Base-by-base conservation (phyloP, 2,329 filamentous ascomycete genomes). In the Fusarium sp. region DNA sequence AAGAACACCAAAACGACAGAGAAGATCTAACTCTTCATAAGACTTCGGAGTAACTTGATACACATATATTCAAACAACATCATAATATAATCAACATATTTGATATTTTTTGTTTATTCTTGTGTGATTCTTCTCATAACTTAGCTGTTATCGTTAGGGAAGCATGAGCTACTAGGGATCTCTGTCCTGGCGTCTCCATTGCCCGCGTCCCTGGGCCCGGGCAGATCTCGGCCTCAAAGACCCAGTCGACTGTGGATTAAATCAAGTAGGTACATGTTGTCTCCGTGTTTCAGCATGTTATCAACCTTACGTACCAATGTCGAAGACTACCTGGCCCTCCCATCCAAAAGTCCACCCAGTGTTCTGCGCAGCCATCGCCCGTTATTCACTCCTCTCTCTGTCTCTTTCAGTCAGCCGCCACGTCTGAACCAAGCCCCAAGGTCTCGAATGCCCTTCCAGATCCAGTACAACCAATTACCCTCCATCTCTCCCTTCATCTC, bases 401-500 rank as follows among this genome's bases (percentile, higher is more conserved):
- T 2, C 17, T 14, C 11, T 4, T 51, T 12, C 17, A n/a, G 27
- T 51, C 27, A 31, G 4, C 10, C 6, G 6, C 17, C 17, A 31
- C 27, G 17, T 14, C 17, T 31, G 5, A 20, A 51, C 46, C 27
- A 31, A 51, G 42, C 8, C 22, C 14, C 8, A 46, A 8, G 9
- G 46, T 12, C 46, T 31, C 7, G 1, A 51, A 51, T 29, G 10
- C 17, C 24, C 17, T 51, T 29, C 24, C 46, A 31, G 27, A 31
- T 31, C 46, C 27, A 51, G 17, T 20, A 31, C 27, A 51, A n/a
- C 46, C 17, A 14, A 51, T 31, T 51, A 29, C 46, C 24, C 46
- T 51, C 46, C 46, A 29, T 31, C 27, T 51, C 42, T 24, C 22
- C 17, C 24, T 31, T 49, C 44, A 49, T 49, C 44, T 49, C 16